These are phyloP conservation scores for Mallotus repandus DNA, from an alignment of 441 rosid species.

Conservation along the genomic window DNA sequence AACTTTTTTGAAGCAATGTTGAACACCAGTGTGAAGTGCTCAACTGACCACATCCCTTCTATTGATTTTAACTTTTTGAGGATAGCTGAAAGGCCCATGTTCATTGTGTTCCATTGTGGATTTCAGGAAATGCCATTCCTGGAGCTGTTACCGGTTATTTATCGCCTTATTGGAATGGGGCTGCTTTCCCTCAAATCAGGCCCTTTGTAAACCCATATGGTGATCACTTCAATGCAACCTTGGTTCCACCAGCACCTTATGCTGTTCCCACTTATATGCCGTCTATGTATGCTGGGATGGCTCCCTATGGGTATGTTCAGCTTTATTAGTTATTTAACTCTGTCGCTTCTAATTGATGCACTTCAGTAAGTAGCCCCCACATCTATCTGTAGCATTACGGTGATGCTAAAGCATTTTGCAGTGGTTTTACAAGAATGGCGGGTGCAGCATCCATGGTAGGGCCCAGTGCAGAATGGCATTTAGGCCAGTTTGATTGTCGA, in stretches of 20 bases:
- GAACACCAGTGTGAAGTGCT: no score
- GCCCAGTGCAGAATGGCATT: conserved; percentile 20
- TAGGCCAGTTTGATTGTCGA: conserved; percentile 13
- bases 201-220: conserved; percentile 36
- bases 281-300: conserved; percentile 29
- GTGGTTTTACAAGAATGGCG: conserved; percentile 36
- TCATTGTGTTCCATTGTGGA: conserved; percentile 16
- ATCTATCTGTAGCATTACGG: not conserved
- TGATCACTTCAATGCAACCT: conserved; percentile 32
- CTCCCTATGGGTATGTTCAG: conserved; percentile 37
- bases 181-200: conserved; percentile 27
- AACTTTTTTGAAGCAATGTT: no score
- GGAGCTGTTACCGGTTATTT: conserved; percentile 31
- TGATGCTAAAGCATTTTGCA: conserved; percentile 26
- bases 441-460: conserved; percentile 25
- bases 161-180: conserved; percentile 39
- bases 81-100: not conserved
- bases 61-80: no score
- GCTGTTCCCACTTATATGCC: conserved; percentile 33
- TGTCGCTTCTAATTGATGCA: conserved; percentile 8
- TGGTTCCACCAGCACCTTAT: conserved; percentile 32
- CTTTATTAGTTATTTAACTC: not conserved
- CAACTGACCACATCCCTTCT: no score
- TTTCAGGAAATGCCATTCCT: conserved; percentile 37
- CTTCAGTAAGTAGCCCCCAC: not conserved